Evolutionary conservation across 1,139 yeast genomes (phyloP).

Genomic region (Scheffersomyces quercinus): DNA sequence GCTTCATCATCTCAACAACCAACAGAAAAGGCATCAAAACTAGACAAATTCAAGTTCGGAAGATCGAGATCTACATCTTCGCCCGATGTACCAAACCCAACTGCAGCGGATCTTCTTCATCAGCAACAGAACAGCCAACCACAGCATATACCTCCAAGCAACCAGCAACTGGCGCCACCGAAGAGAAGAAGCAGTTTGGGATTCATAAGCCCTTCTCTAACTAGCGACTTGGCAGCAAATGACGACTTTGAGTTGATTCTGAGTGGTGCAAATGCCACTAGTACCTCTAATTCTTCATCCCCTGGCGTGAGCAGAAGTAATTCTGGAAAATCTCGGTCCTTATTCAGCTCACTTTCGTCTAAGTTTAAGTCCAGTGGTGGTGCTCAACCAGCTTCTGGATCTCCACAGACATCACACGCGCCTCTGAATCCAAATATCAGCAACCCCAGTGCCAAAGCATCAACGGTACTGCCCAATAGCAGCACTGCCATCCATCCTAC

Average conservation of each 20-base stretch:
- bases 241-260: background rate
- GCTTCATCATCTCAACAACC: slow-evolving; percentile 14
- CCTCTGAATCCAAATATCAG: too few relatives aligned
- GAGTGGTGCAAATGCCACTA: slow-evolving; percentile 1
- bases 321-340: slow-evolving; percentile 38
- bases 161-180: background rate
- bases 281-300: slow-evolving; percentile 10
- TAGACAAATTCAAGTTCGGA: slow-evolving; percentile 28
- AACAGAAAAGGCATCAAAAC: slow-evolving; percentile 17
- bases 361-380: slow-evolving; percentile 41
- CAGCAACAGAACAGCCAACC: background rate
- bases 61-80: slow-evolving; percentile 34
- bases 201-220: slow-evolving; percentile 7
- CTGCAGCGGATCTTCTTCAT: background rate
- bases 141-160: background rate
- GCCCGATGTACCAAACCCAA: slow-evolving; percentile 13
- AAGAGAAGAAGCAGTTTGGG: slow-evolving; percentile 20
- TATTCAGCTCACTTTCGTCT: slow-evolving; percentile 56
- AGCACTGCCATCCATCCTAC: slow-evolving; percentile 1
- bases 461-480: background rate
- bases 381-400: too few relatives aligned
- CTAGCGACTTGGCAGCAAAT: slow-evolving; percentile 6
- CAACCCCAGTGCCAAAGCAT: background rate
- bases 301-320: slow-evolving; percentile 24
- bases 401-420: too few relatives aligned